Evolutionary conservation across 2,329 filamentous ascomycete species (phyloP).

Genomic region (Pyrenochaeta sp.): DNA sequence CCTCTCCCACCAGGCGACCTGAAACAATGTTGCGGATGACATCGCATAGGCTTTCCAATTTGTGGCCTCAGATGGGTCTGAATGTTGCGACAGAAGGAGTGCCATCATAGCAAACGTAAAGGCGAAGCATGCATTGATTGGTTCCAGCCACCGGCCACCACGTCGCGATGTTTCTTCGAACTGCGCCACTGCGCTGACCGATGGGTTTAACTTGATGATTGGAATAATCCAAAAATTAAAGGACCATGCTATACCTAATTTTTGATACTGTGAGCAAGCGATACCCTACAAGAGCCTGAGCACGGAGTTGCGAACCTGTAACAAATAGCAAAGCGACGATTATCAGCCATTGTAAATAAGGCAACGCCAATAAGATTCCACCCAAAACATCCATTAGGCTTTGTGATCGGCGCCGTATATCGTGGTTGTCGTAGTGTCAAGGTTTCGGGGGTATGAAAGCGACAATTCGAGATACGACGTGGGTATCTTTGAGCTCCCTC

Average conservation of each 20-base stretch:
- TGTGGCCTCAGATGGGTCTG: conserved; percentile 2
- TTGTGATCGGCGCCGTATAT: no score
- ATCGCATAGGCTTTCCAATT: conserved; percentile 3
- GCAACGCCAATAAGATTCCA: neutral
- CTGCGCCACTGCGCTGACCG: conserved; percentile 1
- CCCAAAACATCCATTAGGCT: neutral
- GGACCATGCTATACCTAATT: conserved; percentile 6
- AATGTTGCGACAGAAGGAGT: conserved; percentile 4
- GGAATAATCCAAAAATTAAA: conserved; percentile 10
- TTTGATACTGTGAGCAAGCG: neutral
- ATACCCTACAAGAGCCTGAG: neutral
- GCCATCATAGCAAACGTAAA: conserved; percentile 5
- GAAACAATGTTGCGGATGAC: neutral
- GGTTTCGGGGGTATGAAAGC: no score
- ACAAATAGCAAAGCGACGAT: neutral
- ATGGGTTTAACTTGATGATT: conserved; percentile 10
- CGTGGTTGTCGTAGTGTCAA: no score
- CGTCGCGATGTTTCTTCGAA: conserved; percentile 6
- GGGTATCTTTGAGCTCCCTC: no score
- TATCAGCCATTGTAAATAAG: neutral
- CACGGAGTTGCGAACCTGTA: neutral
- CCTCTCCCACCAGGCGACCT: conserved; percentile 9
- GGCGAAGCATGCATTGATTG: conserved; percentile 5
- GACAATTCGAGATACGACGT: no score
- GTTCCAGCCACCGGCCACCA: conserved; percentile 7